phyloP scores from a whole-genome alignment of 257 asterid species.

The Phtheirospermum japonicum region DNA sequence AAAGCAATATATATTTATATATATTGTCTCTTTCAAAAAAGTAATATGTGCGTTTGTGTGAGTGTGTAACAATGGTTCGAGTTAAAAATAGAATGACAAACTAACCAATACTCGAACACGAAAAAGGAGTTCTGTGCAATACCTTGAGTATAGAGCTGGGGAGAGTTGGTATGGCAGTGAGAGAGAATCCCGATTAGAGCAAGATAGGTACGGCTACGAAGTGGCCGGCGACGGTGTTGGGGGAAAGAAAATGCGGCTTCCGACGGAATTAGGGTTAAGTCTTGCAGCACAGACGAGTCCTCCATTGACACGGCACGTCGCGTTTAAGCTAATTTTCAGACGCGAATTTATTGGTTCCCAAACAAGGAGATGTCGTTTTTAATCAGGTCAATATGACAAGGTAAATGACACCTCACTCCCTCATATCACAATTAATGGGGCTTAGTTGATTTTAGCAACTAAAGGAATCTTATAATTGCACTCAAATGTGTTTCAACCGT shows the following conservation, averaged over 20 bases:
- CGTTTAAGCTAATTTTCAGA: background rate
- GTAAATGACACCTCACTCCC: too few species aligned
- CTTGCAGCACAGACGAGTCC: slow-evolving; percentile 32
- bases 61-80: too few species aligned
- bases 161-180: slow-evolving; percentile 29
- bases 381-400: too few species aligned
- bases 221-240: slow-evolving; percentile 54
- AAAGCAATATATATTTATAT: too few species aligned
- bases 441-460: too few species aligned
- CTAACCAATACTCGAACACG: background rate
- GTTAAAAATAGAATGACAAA: background rate
- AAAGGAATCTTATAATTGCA: too few species aligned
- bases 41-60: too few species aligned
- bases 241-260: slow-evolving; percentile 29
- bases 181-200: slow-evolving; percentile 43
- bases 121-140: slow-evolving; percentile 13
- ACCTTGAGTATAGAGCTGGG: slow-evolving; percentile 42
- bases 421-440: too few species aligned
- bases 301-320: slow-evolving; percentile 33
- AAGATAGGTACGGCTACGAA: slow-evolving; percentile 56
- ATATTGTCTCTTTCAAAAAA: too few species aligned
- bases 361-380: background rate
- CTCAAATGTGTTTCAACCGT: too few species aligned
- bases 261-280: slow-evolving; percentile 34
- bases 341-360: background rate